Evolutionary conservation across 139 green algal species (phyloP), one percentile per base, ranked within the genome.

Genomic region (Edaphochlamys debaryana): DNA sequence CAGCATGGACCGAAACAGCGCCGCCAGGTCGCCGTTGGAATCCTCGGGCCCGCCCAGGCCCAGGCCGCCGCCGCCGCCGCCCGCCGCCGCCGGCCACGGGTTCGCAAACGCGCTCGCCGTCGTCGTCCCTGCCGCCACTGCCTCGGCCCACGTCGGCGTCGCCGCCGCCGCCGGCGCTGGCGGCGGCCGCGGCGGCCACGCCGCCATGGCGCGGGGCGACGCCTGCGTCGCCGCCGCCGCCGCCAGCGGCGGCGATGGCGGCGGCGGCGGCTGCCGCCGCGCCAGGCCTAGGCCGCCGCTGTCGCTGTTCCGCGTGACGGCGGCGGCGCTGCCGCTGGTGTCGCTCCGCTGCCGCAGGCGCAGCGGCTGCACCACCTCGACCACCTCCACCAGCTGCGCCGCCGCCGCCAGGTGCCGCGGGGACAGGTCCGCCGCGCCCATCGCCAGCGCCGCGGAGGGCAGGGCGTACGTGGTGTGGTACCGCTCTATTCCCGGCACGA

Each of bases 401-500:
- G 74, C 40, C 29, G 22, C n/a, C 19, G 67, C 74, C 5, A 71
- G 58, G 11, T 5, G 54, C 17, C 41, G 74, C 0, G 74, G 40
- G 4, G 62, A 62, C 30, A 81, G 60, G 9, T 60, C 29, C 8
- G 54, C 41, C 3, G 74, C 60, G 3, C 40, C 74, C 20, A 30
- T 62, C 36, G 41, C 22, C 30, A 81, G 74, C 7, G 74, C 58
- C 6, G 37, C 40, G 60, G 60, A 71, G 74, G 74, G 74, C 38
- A 81, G 42, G 40, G 74, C 67, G 60, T 71, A 81, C 6, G 74
- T 81, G 30, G 74, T 81, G 74, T 81, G 74, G 40, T 63, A 60
- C 17, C 58, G 29, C 74, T 81, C 74, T 40, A 81, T 23, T 27
- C 52, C 45, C 5, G 40, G 60, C 30, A 71, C 40, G 38, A 71